Evolutionary conservation across 164 flowering plant genomes (phyloP).

Genomic region (grape (Vitis vinifera)): DNA sequence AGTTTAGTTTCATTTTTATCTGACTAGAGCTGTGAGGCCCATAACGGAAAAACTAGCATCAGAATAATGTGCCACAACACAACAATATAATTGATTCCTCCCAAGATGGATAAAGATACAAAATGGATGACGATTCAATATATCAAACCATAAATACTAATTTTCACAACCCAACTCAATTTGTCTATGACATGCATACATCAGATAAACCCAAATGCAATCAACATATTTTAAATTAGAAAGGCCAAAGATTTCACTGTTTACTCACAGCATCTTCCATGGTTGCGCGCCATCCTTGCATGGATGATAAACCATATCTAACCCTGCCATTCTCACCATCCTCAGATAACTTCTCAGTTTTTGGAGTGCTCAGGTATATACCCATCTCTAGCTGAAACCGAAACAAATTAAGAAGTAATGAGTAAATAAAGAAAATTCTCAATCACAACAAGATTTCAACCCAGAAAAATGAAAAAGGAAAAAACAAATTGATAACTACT

Average conservation of each 20-base stretch:
- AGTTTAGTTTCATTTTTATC: too few relatives aligned
- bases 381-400: conserved; percentile 39
- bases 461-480: too few relatives aligned
- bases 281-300: conserved; percentile 80
- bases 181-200: neutral
- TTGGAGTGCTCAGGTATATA: conserved; percentile 59
- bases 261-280: conserved; percentile 79
- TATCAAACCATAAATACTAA: neutral
- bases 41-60: too few relatives aligned
- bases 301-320: conserved; percentile 60
- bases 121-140: too few relatives aligned
- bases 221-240: neutral
- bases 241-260: neutral
- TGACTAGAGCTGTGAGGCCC: too few relatives aligned
- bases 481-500: too few relatives aligned
- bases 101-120: too few relatives aligned
- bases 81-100: too few relatives aligned
- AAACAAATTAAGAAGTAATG: neutral
- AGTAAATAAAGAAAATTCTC: too few relatives aligned
- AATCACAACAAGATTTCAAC: too few relatives aligned
- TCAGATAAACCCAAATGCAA: neutral
- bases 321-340: conserved; percentile 61
- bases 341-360: conserved; percentile 53
- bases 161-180: neutral
- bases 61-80: too few relatives aligned